Base-by-base conservation (phyloP, 2,329 filamentous ascomycete genomes). In the Arthrobotrys iridis region DNA sequence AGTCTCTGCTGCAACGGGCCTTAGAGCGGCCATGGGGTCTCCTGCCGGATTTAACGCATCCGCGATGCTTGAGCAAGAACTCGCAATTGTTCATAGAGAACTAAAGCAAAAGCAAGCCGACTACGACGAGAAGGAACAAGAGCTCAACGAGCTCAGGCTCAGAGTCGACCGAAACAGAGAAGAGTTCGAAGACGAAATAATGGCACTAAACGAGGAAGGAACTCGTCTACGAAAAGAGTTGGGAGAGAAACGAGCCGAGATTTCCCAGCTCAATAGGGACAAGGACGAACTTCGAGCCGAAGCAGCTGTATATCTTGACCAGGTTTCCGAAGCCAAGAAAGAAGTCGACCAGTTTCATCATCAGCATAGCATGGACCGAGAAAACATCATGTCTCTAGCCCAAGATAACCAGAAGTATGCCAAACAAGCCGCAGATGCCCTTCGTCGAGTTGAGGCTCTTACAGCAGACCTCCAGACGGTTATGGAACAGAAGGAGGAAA, bases 181-280 rank as follows among this genome's bases (percentile, higher is more conserved):
- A 41, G 71, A 75, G 33, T 68, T 68, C 15, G 71, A 75, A n/a
- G 71, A 75, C 22, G 71, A 75, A 57, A 68, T 75, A n/a, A 18
- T 20, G n/a, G 24, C 4, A 10, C 48, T 75, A 26, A 68, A 63
- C 7, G 71, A 75, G 3, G 71, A 75, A 24, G 3, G 15, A 4
- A 37, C 4, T 22, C 71, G 71, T 52, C 7, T 52, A 18, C 41
- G 63, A 41, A 60, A 45, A 10, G 71, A 75, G 11, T 2, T 64
- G 8, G 28, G 18, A 7, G 57, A 63, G 0, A 67, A 48, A 52
- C 63, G 71, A 33, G 46, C 58, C 20, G 71, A 75, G 20, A 63
- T 58, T 18, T 10, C 45, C 20, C 60, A 75, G 24, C 55, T 75
- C 57, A 75, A 75, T 41, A 63, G 46, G 24, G 71, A 75, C 22